These are phyloP conservation scores for Lenwebbia sp. DNA, from an alignment of 345 rosid species.

Conservation along the genomic window DNA sequence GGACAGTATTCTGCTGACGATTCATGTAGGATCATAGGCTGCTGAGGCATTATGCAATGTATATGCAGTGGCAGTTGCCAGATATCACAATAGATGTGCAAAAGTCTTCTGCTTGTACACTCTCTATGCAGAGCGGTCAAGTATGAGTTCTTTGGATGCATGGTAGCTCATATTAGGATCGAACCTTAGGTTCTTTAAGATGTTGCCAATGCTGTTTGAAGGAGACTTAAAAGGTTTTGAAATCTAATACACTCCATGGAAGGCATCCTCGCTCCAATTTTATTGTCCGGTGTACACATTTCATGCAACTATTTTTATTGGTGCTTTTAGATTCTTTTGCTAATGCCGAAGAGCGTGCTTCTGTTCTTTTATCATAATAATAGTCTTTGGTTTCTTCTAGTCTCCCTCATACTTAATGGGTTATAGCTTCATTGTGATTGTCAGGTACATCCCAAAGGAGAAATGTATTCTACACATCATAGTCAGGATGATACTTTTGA, in stretches of 20 bases:
- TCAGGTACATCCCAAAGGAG: neutral
- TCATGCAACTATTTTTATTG: neutral
- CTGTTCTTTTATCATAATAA: neutral
- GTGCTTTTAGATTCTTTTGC: neutral
- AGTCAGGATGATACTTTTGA: neutral
- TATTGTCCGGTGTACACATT: neutral
- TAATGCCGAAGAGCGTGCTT: neutral
- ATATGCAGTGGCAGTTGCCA: neutral
- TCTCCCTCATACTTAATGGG: neutral
- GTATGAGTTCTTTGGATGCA: neutral
- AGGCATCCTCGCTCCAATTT: neutral
- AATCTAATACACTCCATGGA: neutral
- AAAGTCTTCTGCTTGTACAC: neutral
- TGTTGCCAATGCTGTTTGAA: neutral
- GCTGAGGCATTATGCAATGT: neutral
- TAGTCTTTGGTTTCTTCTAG: neutral
- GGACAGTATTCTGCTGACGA: neutral
- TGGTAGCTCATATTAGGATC: neutral
- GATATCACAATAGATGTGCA: neutral
- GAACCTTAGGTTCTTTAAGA: neutral
- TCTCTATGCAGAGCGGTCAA: neutral
- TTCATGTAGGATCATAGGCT: neutral
- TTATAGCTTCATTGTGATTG: neutral
- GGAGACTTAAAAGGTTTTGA: neutral
- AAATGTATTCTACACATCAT: neutral